Evolutionary conservation across 352 stramenopile species (phyloP).

Genomic region (Phytophthora sansomeana): DNA sequence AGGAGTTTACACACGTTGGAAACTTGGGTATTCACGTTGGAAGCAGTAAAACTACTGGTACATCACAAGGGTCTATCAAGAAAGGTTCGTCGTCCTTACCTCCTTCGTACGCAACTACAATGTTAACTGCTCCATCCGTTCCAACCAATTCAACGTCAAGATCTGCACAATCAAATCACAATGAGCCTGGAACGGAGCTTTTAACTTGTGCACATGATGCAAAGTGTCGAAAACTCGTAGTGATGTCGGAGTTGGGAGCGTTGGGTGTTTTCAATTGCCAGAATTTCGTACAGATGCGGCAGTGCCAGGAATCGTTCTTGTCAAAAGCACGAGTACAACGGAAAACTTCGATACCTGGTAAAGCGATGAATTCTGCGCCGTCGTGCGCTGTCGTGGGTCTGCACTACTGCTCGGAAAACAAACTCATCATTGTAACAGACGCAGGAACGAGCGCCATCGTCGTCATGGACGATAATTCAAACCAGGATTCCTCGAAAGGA

Average conservation of each 20-base stretch:
- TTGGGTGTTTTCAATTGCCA: conserved; percentile 79
- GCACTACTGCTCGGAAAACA: conserved; percentile 83
- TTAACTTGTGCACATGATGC: conserved; percentile 60
- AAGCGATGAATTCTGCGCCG: conserved; percentile 18
- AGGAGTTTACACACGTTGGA: conserved; percentile 68
- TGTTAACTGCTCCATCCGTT: not conserved
- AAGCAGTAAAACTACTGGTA: not conserved
- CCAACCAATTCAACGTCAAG: not conserved
- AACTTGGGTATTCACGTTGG: conserved; percentile 11
- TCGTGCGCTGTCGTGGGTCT: conserved; percentile 63
- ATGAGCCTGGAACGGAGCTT: conserved; percentile 49
- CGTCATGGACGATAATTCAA: conserved; percentile 74
- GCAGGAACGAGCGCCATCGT: conserved; percentile 55
- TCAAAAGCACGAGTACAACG: conserved; percentile 4
- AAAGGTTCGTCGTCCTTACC: not conserved
- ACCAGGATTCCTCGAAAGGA: conserved; percentile 54
- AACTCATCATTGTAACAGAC: conserved; percentile 66
- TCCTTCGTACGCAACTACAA: conserved; percentile 1
- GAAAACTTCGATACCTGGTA: not conserved
- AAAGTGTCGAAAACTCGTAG: conserved; percentile 69
- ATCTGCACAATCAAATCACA: conserved; percentile 11
- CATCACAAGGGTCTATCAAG: not conserved
- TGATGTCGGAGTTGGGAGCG: conserved; percentile 61
- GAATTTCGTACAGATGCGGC: conserved; percentile 78
- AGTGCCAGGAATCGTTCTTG: conserved; percentile 63